These are phyloP conservation scores for Cucurbita maxima DNA, from an alignment of 306 rosid species.

Conservation along the genomic window DNA sequence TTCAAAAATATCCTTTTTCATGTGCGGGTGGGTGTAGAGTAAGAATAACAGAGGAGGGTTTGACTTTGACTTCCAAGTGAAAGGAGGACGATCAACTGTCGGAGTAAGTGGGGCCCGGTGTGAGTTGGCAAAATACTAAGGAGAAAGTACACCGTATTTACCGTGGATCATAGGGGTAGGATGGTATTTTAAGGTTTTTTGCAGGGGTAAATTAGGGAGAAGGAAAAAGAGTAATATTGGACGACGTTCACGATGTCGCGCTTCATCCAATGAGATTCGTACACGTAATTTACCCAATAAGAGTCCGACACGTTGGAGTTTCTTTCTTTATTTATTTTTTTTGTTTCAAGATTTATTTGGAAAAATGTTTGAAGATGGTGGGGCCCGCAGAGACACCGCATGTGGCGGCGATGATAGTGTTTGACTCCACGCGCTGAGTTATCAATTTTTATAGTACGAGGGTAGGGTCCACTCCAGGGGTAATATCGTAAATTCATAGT, in stretches of 20 bases:
- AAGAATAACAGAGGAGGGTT: background rate
- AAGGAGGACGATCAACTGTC: background rate
- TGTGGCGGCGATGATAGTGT: slow-evolving; percentile 28
- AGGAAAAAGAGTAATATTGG: background rate
- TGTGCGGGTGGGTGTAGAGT: background rate
- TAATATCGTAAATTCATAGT: background rate
- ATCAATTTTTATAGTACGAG: background rate
- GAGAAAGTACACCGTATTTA: background rate
- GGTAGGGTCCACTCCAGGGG: background rate
- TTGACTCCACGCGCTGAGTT: background rate
- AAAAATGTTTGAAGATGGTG: background rate
- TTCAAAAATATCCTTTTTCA: background rate
- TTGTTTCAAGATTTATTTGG: background rate
- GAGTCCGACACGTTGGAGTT: background rate
- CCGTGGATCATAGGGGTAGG: background rate
- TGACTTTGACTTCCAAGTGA: background rate
- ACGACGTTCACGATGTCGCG: slow-evolving; percentile 11
- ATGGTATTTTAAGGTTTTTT: background rate
- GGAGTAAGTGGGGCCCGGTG: background rate
- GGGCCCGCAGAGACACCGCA: slow-evolving; percentile 12
- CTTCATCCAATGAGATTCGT: background rate
- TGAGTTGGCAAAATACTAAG: background rate
- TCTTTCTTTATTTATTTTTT: background rate
- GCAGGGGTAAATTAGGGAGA: background rate
- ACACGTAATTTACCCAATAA: slow-evolving; percentile 11